Base-by-base conservation (phyloP, 768 basidiomycete species). In the Nidularia sp. region DNA sequence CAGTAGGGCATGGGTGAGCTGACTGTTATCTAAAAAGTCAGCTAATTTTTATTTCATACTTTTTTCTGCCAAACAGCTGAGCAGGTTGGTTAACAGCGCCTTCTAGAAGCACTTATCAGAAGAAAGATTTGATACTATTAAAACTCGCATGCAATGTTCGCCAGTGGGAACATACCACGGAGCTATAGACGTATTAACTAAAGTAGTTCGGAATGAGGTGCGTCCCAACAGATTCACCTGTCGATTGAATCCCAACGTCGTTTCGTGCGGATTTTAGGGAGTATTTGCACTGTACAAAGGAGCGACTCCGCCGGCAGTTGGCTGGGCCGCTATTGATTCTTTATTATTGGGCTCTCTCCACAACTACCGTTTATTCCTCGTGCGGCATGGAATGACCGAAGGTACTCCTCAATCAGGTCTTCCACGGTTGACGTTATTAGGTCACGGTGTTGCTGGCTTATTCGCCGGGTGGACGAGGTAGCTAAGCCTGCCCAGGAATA, bases 281-380 rank as follows among this genome's bases (percentile, higher is more conserved):
- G 57, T 81, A 13, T 64, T 83, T 47, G 86, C 85, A 2, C 69
- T 90, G 34, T 90, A 88, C 73, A 88, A 86, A 67, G 86, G 86
- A 6, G 85, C 83, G 7, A 84, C 85, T 2, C 84, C 86, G 15
- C 87, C 86, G 5, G 83, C 84, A 12, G 72, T 88, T 3, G 86
- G 85, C 9, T 88, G 86, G 87, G 81, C 84, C 12, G 78, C 82
- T 42, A 84, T 85, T 51, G 88, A 90, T 61, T 84, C 86, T 15
- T 70, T 88, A 29, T 74, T 87, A 15, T 72, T 86, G 52, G 86
- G 86, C 31, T 85, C 84, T 12, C 66, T 88, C 34, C 85, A 88
- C 64, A 86, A 86, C 60, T 90, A 88, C 63, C 80, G 88, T 5
- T 70, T 88, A 3, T 79, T 82, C 49, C 74, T 79, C 34, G 67